Percentiles rank a stretch among this genome's conserved stretches.
Conservation (phyloP, 148 eudicot species). For the Rhododendron ferrugineum region DNA sequence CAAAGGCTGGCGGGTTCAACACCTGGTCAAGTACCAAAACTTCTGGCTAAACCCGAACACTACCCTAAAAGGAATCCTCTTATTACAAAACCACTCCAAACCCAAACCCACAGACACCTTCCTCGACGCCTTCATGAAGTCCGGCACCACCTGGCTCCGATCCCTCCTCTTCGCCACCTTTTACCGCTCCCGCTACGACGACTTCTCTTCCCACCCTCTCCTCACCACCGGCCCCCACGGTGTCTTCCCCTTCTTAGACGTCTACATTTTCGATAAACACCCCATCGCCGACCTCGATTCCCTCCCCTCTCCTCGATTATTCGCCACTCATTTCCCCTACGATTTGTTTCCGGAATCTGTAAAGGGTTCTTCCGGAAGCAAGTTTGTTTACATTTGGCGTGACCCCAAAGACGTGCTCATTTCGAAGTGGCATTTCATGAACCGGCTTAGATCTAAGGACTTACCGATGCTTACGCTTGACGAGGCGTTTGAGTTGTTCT, state of each 20-base stretch:
- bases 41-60: neutral
- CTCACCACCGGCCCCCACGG: constrained; percentile 5
- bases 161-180: constrained; percentile 15
- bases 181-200: neutral
- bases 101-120: neutral
- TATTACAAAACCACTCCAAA: constrained; percentile 13
- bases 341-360: neutral
- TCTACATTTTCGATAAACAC: neutral
- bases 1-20: constrained; percentile 9
- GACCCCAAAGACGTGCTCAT: constrained; percentile 16
- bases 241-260: constrained; percentile 10
- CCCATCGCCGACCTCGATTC: neutral
- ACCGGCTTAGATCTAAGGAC: neutral
- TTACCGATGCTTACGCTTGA: neutral
- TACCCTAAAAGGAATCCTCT: neutral
- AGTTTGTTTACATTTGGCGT: constrained; percentile 13
- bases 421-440: constrained; percentile 13
- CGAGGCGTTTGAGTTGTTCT: constrained; percentile 16
- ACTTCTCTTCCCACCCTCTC: constrained; percentile 7
- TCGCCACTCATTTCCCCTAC: constrained; percentile 14
- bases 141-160: constrained; percentile 16
- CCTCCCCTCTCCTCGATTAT: neutral
- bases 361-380: constrained; percentile 2
- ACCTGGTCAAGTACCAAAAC: constrained; percentile 12
- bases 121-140: constrained; percentile 7